Percentiles rank a stretch among this genome's conserved stretches.
These are phyloP conservation scores for Corinectria fuckeliana DNA, from an alignment of 2,329 filamentous ascomycete species.

Conservation along the genomic window DNA sequence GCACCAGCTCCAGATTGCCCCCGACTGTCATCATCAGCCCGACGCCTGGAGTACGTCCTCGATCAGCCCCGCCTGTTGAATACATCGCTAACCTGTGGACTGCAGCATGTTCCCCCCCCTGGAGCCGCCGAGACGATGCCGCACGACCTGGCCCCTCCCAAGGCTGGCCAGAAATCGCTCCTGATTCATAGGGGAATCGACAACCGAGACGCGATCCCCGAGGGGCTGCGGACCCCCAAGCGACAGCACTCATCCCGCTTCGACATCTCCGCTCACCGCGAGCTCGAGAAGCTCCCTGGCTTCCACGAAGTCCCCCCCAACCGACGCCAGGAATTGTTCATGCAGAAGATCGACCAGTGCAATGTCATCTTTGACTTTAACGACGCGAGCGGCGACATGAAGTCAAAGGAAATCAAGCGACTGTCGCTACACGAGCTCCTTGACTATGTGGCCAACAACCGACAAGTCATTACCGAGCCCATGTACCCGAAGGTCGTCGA, in stretches of 20 bases:
- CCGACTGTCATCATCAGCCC: constrained; percentile 95
- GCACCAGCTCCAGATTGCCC: constrained; percentile 57
- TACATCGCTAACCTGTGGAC: constrained; percentile 18
- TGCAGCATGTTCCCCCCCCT: constrained; percentile 83
- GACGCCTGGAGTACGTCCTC: constrained; percentile 79
- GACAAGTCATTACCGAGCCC: constrained; percentile 96
- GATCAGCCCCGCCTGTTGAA: neutral
- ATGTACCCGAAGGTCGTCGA: constrained; percentile 99
- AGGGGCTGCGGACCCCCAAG: constrained; percentile 93
- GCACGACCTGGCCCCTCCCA: constrained; percentile 92
- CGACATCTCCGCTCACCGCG: constrained; percentile 95
- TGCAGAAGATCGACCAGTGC: constrained; percentile 99
- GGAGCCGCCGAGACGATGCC: constrained; percentile 98
- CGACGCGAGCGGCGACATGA: constrained; percentile 97
- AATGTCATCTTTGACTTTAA: constrained; percentile 99
- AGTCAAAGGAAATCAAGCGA: constrained; percentile 99
- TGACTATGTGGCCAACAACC: constrained; percentile 98
- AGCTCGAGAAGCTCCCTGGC: constrained; percentile 94
- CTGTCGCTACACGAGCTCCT: constrained; percentile 93
- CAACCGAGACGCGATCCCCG: constrained; percentile 89
- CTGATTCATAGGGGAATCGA: constrained; percentile 85
- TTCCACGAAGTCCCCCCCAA: constrained; percentile 98
- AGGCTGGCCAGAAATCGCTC: constrained; percentile 86
- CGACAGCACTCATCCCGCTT: constrained; percentile 97
- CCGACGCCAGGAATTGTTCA: constrained; percentile 93